Evolutionary conservation across 805 yeast genomes (phyloP).

Genomic region (Starmerella scarabaei): DNA sequence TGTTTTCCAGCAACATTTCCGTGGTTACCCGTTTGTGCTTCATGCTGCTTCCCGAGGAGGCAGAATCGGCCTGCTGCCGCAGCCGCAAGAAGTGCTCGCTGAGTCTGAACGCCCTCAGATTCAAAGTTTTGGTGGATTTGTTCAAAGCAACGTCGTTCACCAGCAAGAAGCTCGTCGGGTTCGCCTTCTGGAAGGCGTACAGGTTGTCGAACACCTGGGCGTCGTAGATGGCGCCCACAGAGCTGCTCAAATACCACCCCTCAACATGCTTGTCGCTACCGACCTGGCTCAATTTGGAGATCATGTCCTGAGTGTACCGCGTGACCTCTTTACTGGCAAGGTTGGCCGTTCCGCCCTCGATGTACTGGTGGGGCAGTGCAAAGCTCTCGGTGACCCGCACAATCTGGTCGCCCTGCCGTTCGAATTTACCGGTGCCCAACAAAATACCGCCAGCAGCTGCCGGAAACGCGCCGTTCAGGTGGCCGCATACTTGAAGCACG

Average conservation of each 20-base stretch:
- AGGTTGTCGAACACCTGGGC: constrained; percentile 52
- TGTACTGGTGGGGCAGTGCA: constrained; percentile 44
- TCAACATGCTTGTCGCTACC: constrained; percentile 56
- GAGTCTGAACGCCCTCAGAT: constrained; percentile 57
- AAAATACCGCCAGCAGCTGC: constrained; percentile 22
- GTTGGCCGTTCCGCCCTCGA: constrained; percentile 50
- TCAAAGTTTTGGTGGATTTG: constrained; percentile 42
- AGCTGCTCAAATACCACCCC: constrained; percentile 71
- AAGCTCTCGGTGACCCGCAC: constrained; percentile 32
- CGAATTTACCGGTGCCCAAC: constrained; percentile 18
- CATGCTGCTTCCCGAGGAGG: constrained; percentile 15
- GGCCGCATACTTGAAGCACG: constrained; percentile 21
- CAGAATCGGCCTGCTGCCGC: constrained; percentile 30
- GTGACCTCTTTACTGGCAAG: constrained; percentile 49
- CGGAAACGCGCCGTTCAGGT: constrained; percentile 21
- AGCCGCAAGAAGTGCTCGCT: constrained; percentile 47
- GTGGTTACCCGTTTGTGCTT: constrained; percentile 40
- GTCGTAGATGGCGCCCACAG: constrained; percentile 56
- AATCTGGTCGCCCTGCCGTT: constrained; percentile 8
- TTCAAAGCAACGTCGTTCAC: constrained; percentile 56
- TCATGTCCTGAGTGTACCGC: constrained; percentile 55
- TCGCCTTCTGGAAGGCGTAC: constrained; percentile 47
- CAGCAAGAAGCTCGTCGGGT: constrained; percentile 41
- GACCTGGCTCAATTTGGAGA: constrained; percentile 46
- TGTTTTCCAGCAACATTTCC: constrained; percentile 46